These are phyloP conservation scores for Cerrena zonata DNA, from an alignment of 1,284 basidiomycete genomes.

Conservation along the genomic window DNA sequence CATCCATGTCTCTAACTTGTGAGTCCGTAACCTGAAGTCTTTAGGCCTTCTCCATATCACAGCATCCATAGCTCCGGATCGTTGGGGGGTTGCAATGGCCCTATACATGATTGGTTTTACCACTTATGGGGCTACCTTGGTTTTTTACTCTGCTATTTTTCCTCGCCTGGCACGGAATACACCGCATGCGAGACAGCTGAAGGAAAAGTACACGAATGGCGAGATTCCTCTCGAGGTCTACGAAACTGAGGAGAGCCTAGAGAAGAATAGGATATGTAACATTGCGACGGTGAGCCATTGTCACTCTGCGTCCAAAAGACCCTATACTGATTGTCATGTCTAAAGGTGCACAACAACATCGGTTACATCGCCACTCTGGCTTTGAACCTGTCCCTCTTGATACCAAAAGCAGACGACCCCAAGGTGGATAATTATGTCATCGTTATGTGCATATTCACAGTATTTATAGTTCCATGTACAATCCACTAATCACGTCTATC, in stretches of 20 bases:
- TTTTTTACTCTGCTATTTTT: conserved; percentile 80
- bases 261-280: conserved; percentile 83
- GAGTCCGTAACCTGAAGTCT: conserved; percentile 23
- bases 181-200: conserved; percentile 53
- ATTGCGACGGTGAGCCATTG: conserved; percentile 63
- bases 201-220: conserved; percentile 54
- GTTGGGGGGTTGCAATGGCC: conserved; percentile 73
- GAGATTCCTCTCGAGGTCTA: conserved; percentile 59
- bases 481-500: not conserved
- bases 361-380: conserved; percentile 65
- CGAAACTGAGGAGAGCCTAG: conserved; percentile 70
- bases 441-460: conserved; percentile 37
- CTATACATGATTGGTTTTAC: conserved; percentile 81
- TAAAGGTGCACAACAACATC: conserved; percentile 68
- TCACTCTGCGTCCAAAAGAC: not conserved
- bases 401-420: conserved; percentile 60
- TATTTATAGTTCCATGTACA: not conserved
- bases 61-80: conserved; percentile 46
- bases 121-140: conserved; percentile 68
- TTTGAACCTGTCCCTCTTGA: conserved; percentile 68
- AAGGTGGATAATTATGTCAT: conserved; percentile 70
- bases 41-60: not conserved
- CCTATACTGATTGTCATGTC: not conserved
- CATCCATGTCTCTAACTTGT: conserved; percentile 68
- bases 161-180: conserved; percentile 80